Evolutionary conservation across 2,329 filamentous ascomycete species (phyloP).

Genomic region (Fusarium humuli): DNA sequence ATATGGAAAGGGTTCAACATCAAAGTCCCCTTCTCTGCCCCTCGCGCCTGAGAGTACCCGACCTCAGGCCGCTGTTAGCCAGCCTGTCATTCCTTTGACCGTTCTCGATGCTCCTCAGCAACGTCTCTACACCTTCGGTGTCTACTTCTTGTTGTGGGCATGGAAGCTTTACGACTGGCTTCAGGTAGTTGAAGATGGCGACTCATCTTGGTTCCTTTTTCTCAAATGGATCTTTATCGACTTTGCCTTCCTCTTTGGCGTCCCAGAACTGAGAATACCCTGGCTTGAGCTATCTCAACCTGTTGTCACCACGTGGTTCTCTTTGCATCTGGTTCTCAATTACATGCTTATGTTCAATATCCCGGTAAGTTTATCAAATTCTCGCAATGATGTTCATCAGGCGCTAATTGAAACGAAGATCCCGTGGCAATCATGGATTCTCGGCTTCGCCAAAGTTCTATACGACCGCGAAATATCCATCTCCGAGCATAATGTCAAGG

Average conservation of each 20-base stretch:
- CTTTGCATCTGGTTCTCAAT: slow-evolving; percentile 78
- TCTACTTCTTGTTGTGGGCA: slow-evolving; percentile 80
- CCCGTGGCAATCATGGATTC: slow-evolving; percentile 78
- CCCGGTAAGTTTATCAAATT: slow-evolving; percentile 63
- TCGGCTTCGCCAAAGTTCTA: slow-evolving; percentile 80
- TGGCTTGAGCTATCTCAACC: slow-evolving; percentile 93
- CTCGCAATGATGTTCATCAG: neutral
- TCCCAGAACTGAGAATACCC: slow-evolving; percentile 90
- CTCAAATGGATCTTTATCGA: slow-evolving; percentile 94
- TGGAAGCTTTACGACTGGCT: slow-evolving; percentile 92
- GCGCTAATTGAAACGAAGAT: slow-evolving; percentile 60
- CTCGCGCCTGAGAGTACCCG: slow-evolving; percentile 59
- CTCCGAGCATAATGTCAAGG: slow-evolving; percentile 92
- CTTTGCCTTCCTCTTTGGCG: slow-evolving; percentile 84
- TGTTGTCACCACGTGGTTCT: slow-evolving; percentile 76
- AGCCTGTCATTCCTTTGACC: slow-evolving; percentile 82
- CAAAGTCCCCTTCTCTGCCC: slow-evolving; percentile 55
- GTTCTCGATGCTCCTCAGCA: slow-evolving; percentile 92
- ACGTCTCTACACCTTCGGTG: slow-evolving; percentile 84
- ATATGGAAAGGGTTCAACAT: slow-evolving; percentile 46
- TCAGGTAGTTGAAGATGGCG: slow-evolving; percentile 80
- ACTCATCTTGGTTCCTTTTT: slow-evolving; percentile 89
- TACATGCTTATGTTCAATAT: slow-evolving; percentile 94
- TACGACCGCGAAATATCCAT: slow-evolving; percentile 95
- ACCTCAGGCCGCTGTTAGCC: slow-evolving; percentile 44